phyloP scores from a whole-genome alignment of 306 rosid species.

The Myrica gale region DNA sequence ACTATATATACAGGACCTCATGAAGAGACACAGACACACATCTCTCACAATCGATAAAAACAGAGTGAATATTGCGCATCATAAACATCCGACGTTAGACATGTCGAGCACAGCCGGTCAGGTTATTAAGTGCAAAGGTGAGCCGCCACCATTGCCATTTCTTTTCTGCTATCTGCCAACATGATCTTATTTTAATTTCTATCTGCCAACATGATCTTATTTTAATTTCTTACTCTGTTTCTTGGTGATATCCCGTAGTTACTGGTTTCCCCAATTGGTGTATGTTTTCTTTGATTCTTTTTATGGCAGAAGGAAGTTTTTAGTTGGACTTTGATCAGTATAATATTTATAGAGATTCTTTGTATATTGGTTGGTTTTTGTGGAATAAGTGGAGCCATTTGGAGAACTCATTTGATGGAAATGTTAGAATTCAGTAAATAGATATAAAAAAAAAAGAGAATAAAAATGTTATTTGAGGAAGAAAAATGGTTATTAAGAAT shows the following conservation, averaged over 20 bases:
- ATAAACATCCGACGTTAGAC: neutral
- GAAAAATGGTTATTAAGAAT: too few relatives aligned
- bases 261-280: too few relatives aligned
- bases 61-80: neutral
- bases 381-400: too few relatives aligned
- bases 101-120: conserved; percentile 61
- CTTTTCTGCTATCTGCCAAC: neutral
- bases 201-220: neutral
- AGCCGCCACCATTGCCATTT: neutral
- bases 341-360: too few relatives aligned
- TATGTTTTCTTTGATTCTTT: too few relatives aligned
- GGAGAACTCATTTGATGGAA: too few relatives aligned
- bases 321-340: too few relatives aligned
- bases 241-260: neutral
- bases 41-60: neutral
- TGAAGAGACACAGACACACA: neutral
- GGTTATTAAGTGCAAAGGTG: conserved; percentile 72
- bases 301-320: too few relatives aligned
- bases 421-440: too few relatives aligned
- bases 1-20: neutral
- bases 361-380: too few relatives aligned
- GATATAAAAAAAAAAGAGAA: too few relatives aligned
- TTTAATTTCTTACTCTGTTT: neutral
- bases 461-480: too few relatives aligned
- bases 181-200: neutral